These are phyloP conservation scores for Cucumis variabilis DNA, from an alignment of 331 rosid species.

Conservation along the genomic window DNA sequence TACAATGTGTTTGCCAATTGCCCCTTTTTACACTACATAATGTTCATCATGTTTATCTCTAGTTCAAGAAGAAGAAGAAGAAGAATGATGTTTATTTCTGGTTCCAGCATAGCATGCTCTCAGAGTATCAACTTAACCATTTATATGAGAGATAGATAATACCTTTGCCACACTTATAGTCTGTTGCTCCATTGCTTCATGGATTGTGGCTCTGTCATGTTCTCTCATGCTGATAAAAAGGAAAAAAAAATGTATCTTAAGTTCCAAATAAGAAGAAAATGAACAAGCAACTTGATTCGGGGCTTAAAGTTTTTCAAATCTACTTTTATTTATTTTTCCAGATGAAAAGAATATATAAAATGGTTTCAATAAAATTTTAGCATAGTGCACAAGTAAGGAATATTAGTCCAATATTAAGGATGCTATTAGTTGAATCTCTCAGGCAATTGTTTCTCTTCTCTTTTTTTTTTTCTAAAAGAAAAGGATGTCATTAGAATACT, in stretches of 20 bases:
- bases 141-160: constrained; percentile 30
- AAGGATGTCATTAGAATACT: background rate
- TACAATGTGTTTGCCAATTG: background rate
- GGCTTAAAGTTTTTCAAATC: background rate
- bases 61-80: too few species aligned
- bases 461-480: too few species aligned
- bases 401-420: background rate
- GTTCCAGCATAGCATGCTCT: constrained; percentile 12
- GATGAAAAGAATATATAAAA: background rate
- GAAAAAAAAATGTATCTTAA: background rate
- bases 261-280: background rate
- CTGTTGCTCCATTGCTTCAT: constrained; percentile 99
- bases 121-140: background rate
- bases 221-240: constrained; percentile 74
- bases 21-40: background rate
- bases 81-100: background rate
- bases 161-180: constrained; percentile 99
- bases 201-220: constrained; percentile 98
- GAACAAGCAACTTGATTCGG: background rate
- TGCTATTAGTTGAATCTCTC: background rate
- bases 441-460: too few species aligned
- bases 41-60: background rate
- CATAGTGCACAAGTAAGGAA: background rate
- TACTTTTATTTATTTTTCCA: background rate
- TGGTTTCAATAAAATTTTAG: constrained; percentile 3